Evolutionary conservation across 257 asterid species (phyloP), one percentile per base, ranked within the genome.

Genomic region (Solanum rostratum): DNA sequence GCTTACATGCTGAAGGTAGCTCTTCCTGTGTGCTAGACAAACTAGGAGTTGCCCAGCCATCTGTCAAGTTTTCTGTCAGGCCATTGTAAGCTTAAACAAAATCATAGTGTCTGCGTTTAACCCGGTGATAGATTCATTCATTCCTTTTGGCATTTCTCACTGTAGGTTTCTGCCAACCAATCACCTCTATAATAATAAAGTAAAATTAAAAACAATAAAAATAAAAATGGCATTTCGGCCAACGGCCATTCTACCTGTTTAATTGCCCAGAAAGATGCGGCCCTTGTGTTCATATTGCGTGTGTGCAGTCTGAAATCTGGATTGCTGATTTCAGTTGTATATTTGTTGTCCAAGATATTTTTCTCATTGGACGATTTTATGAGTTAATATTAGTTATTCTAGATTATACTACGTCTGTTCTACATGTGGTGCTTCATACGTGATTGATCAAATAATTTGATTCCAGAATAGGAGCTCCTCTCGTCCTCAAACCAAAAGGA

Each of bases 381-480:
- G 27, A 78, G 82, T 78, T 78, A 22, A 50, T 50, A 50, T 18
- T 50, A 27, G 46, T 74, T 50, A 78, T 50, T 78, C 63, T 78
- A 50, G 82, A 49, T 27, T 78, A 15, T 50, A 50, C 43, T 9
- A 49, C 2, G 10, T 18, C 19, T 39, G 14, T 78, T 78, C 19
- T 27, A 50, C 3, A 5, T 15, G 10, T 83, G 81, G 49, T 14
- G 24, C n/a, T 74, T 60, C 22, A 74, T 46, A 74, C 46, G 60
- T 3, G 79, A 78, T 84, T 91, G 83, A 91, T 85, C 71, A 74
- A 65, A 73, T 79, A 10, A 65, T 50, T 82, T 69, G 84, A 85
- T 90, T 89, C 80, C 93, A 96, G 99, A 70, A 88, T 92, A 86
- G 90, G 91, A 84, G 83, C 87, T 84, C 90, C 95, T 81, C 62